These are phyloP conservation scores for Aspergillus viridinutans DNA, from an alignment of 2,329 filamentous ascomycete species.

Conservation along the genomic window DNA sequence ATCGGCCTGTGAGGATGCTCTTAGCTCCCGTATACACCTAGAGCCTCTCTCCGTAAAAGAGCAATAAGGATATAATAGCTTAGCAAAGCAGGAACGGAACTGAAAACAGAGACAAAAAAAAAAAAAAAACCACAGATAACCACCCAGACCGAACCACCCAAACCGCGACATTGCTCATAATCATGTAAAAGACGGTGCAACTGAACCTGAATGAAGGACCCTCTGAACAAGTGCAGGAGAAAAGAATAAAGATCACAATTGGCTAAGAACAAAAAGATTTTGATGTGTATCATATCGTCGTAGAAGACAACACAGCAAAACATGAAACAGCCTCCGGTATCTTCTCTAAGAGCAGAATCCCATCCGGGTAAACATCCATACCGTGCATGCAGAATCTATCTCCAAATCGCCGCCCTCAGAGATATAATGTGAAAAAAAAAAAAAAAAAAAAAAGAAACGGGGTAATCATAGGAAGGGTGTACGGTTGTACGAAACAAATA, in stretches of 20 bases:
- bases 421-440: constrained; percentile 6
- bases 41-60: constrained; percentile 5
- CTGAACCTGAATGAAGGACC: neutral
- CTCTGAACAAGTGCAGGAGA: constrained; percentile 8
- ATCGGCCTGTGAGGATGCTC: neutral
- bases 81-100: constrained; percentile 1
- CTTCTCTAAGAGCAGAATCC: constrained; percentile 19
- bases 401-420: constrained; percentile 20
- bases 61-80: constrained; percentile 8
- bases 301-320: constrained; percentile 14
- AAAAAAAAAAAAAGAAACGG: neutral
- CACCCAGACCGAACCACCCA: constrained; percentile 21
- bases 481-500: constrained; percentile 11
- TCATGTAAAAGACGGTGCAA: constrained; percentile 15
- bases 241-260: constrained; percentile 4
- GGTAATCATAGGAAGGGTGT: constrained; percentile 7
- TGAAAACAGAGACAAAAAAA: neutral
- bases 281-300: constrained; percentile 17
- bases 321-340: constrained; percentile 15
- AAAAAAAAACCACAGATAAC: constrained; percentile 19
- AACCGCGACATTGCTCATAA: constrained; percentile 25
- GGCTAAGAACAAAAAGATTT: constrained; percentile 9
- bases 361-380: constrained; percentile 17
- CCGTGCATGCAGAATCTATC: constrained; percentile 20
- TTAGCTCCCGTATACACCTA: constrained; percentile 5